Evolutionary conservation across 306 rosid species (phyloP).

Genomic region (Macrotyloma uniflorum): DNA sequence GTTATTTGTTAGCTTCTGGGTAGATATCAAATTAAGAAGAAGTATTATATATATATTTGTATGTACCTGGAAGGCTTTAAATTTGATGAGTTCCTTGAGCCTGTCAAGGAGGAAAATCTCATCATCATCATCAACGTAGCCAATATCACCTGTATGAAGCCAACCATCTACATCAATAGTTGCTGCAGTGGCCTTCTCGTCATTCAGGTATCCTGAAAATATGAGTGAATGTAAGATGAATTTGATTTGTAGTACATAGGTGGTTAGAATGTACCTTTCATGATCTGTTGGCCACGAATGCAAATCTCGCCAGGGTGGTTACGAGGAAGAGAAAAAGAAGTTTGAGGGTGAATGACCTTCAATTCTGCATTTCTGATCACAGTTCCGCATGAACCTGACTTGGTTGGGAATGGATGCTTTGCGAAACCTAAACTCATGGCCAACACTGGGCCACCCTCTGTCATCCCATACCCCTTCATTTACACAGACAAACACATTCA

Average conservation of each 20-base stretch:
- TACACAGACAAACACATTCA: no score
- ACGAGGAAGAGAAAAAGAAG: conserved; percentile 46
- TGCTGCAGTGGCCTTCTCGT: conserved; percentile 52
- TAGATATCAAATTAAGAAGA: no score
- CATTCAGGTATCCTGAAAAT: conserved; percentile 59
- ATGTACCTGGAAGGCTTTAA: conserved; percentile 74
- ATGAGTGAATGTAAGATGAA: no score
- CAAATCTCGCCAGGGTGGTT: conserved; percentile 70
- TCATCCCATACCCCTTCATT: conserved; percentile 75
- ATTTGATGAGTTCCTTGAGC: conserved; percentile 75
- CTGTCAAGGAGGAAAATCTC: conserved; percentile 72
- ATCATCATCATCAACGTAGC: conserved; percentile 59
- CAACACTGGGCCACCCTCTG: conserved; percentile 77
- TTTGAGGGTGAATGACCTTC: conserved; percentile 55
- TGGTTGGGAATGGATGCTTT: conserved; percentile 51
- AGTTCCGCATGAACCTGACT: conserved; percentile 67
- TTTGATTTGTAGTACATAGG: no score
- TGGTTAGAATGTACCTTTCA: conserved; percentile 73
- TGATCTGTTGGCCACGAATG: conserved; percentile 66
- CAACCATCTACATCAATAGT: conserved; percentile 67
- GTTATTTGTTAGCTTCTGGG: no score
- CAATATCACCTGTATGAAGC: conserved; percentile 83
- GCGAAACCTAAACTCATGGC: conserved; percentile 68
- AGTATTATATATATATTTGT: no score
- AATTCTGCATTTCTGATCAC: conserved; percentile 70